phyloP scores from a whole-genome alignment of 805 yeast species.

The Sporopachydermia quercuum region DNA sequence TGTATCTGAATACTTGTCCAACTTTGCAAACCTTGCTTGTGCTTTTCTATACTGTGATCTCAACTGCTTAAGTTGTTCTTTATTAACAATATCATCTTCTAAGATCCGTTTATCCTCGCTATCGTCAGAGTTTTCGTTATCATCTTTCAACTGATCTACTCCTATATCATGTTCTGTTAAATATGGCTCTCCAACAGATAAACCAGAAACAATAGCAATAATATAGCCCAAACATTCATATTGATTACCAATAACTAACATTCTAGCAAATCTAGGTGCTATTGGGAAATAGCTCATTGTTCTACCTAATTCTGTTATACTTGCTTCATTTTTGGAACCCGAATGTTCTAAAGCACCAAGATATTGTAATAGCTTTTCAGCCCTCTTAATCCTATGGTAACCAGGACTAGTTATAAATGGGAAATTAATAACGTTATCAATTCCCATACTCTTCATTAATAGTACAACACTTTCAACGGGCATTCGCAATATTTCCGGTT shows the following conservation, averaged over 20 bases:
- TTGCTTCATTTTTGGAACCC: slow-evolving; percentile 24
- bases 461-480: slow-evolving; percentile 94
- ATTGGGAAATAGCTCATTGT: slow-evolving; percentile 86
- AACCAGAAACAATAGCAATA: slow-evolving; percentile 81
- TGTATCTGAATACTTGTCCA: slow-evolving; percentile 68
- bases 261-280: slow-evolving; percentile 85
- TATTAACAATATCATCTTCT: slow-evolving; percentile 22
- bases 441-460: slow-evolving; percentile 95
- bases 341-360: slow-evolving; percentile 60
- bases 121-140: slow-evolving; percentile 16
- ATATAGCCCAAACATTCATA: slow-evolving; percentile 72
- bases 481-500: slow-evolving; percentile 87
- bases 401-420: slow-evolving; percentile 96
- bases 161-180: slow-evolving; percentile 64
- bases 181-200: slow-evolving; percentile 90
- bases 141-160: slow-evolving; percentile 19
- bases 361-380: slow-evolving; percentile 50
- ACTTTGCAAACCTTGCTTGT: slow-evolving; percentile 40
- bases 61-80: slow-evolving; percentile 22
- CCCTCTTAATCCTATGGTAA: slow-evolving; percentile 37
- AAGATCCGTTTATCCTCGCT: slow-evolving; percentile 25
- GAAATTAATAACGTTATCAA: slow-evolving; percentile 76
- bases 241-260: slow-evolving; percentile 79
- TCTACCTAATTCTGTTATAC: slow-evolving; percentile 64
- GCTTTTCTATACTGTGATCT: slow-evolving; percentile 44